Base-by-base conservation (phyloP, 768 basidiomycete species). In the Boletus rufocinnamomeus region DNA sequence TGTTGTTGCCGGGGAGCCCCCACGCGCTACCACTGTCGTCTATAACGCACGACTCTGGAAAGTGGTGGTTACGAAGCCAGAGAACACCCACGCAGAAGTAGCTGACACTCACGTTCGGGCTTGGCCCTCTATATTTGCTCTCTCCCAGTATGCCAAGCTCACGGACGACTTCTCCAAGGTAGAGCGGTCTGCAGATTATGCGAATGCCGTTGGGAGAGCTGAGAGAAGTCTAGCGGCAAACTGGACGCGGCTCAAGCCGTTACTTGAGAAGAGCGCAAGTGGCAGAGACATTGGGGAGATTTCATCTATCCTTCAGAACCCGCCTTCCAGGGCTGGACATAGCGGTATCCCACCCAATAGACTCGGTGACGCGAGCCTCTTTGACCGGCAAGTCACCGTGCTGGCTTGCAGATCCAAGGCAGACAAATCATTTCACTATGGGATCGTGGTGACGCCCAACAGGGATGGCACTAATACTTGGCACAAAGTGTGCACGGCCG, bases 341-440 rank as follows among this genome's bases (percentile, higher is more conserved):
- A 5, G 23, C 1, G 19, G 50, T 8, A 25, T 52, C 10, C 61
- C 61, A 11, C 21, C 14, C 17, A 56, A 61, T 16, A 52, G 61
- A 45, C 54, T 62, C 6, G 61, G 54, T 13, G 61, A 62, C 9
- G 35, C 7, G 6, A 43, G 54, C 34, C 45, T 61, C 28, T 62
- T 61, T 52, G 50, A 21, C n/a, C 23, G 41, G 44, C 35, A 56
- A 25, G 44, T 57, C 14, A 45, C 47, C 7, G 40, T 56, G 8
- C 45, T 56, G 17, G 28, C 52, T 47, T 63, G 60, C 41, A 57
- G 60, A 28, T 63, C 60, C 47, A 62, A 62, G 47, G 37, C 2
- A 28, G 25, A 56, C 32, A 40, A 32, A 11, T 44, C 32, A 4
- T 63, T 63, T 34, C 52, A 63, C 35, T 61, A 57, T 45, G 51